Percentiles rank a stretch among this genome's conserved stretches.
phyloP scores from a whole-genome alignment of 2,329 filamentous ascomycete genomes.

The Paecilomyces fulvus region DNA sequence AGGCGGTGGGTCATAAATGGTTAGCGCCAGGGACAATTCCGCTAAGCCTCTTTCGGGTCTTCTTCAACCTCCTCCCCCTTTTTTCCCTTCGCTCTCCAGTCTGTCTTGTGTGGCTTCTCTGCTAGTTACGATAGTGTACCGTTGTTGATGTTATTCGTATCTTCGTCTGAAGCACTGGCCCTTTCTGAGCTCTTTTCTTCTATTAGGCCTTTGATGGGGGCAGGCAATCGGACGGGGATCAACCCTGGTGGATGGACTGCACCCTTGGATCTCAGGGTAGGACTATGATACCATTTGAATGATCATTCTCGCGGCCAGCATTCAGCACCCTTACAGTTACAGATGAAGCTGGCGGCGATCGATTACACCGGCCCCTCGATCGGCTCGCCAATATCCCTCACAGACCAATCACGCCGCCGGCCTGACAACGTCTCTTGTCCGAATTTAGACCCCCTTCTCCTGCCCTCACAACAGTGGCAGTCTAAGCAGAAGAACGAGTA shows the following conservation, averaged over 20 bases:
- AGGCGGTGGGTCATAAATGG: neutral
- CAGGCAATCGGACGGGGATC: neutral
- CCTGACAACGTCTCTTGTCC: neutral
- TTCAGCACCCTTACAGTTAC: neutral
- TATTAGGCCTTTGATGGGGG: neutral
- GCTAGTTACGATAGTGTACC: neutral
- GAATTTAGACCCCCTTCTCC: neutral
- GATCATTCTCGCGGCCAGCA: neutral
- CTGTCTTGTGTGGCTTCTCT: too few relatives aligned
- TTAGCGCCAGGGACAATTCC: neutral
- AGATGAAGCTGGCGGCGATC: neutral
- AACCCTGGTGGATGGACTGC: neutral
- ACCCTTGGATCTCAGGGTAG: neutral
- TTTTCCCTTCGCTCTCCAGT: neutral
- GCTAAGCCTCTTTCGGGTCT: neutral
- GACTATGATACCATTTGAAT: neutral
- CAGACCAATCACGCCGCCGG: neutral
- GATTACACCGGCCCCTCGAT: neutral
- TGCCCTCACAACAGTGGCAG: neutral
- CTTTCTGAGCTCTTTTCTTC: neutral
- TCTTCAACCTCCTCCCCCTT: neutral
- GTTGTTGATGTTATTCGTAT: neutral
- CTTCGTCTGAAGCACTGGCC: neutral
- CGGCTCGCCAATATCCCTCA: neutral
- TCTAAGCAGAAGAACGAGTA: neutral